phyloP scores from a whole-genome alignment of 2,329 filamentous ascomycete species.

The Verruconis gallopava region DNA sequence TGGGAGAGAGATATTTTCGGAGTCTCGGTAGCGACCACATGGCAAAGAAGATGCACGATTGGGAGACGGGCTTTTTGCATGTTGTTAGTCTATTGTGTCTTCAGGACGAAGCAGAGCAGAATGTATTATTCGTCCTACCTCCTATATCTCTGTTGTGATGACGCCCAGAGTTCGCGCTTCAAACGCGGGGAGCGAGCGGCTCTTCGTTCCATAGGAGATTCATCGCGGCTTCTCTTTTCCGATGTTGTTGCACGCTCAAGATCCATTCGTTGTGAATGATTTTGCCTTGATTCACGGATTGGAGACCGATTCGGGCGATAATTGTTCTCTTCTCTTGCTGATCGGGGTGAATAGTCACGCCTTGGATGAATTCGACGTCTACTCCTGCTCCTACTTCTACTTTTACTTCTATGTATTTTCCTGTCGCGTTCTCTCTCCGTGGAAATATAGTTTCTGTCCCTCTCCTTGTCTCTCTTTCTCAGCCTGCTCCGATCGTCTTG shows the following conservation, averaged over 20 bases:
- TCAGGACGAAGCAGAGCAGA: not conserved
- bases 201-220: slow-evolving; percentile 34
- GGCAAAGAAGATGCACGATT: slow-evolving; percentile 30
- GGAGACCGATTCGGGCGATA: slow-evolving; percentile 20
- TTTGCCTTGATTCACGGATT: slow-evolving; percentile 13
- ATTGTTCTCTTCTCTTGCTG: slow-evolving; percentile 22
- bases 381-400: slow-evolving; percentile 20
- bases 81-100: not conserved
- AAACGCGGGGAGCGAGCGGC: slow-evolving; percentile 26
- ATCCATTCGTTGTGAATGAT: slow-evolving; percentile 15
- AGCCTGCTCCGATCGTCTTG: slow-evolving; percentile 6
- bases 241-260: slow-evolving; percentile 31
- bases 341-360: slow-evolving; percentile 23
- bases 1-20: slow-evolving; percentile 35
- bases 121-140: slow-evolving; percentile 17
- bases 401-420: not conserved
- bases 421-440: slow-evolving; percentile 2
- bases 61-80: slow-evolving; percentile 9
- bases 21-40: slow-evolving; percentile 25
- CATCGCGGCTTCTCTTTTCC: slow-evolving; percentile 30
- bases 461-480: slow-evolving; percentile 25
- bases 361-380: slow-evolving; percentile 37
- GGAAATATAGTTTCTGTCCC: slow-evolving; percentile 13
- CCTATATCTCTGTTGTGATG: slow-evolving; percentile 26
- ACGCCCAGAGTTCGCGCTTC: slow-evolving; percentile 28